Conservation (phyloP, 2,329 filamentous ascomycete genomes). For the Myriosclerotinia curreyana region DNA sequence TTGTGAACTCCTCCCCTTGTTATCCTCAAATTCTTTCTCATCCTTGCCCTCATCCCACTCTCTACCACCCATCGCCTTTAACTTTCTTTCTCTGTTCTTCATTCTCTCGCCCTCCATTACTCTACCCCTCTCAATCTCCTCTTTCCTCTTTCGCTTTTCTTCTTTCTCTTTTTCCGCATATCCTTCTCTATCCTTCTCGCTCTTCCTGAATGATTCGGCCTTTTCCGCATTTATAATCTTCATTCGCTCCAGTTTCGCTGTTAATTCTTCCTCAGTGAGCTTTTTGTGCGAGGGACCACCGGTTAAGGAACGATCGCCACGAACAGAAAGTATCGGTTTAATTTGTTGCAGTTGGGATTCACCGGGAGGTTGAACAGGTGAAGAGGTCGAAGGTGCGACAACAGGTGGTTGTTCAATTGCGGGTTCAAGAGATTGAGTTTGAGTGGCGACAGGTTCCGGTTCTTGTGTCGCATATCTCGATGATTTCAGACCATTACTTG, state of each 20-base stretch:
- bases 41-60: constrained; percentile 40
- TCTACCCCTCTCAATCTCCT: constrained; percentile 35
- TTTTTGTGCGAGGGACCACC: constrained; percentile 55
- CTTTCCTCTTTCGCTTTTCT: constrained; percentile 49
- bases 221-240: constrained; percentile 59
- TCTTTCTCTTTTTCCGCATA: constrained; percentile 62
- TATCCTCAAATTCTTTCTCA: constrained; percentile 37
- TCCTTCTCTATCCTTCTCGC: constrained; percentile 64
- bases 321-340: constrained; percentile 44
- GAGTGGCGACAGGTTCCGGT: background rate
- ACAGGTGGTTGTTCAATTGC: constrained; percentile 1
- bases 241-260: constrained; percentile 58
- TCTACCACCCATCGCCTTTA: constrained; percentile 37
- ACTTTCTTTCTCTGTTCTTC: constrained; percentile 40
- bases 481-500: constrained; percentile 27
- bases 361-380: background rate
- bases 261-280: constrained; percentile 62
- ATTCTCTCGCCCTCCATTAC: constrained; percentile 40
- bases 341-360: constrained; percentile 22
- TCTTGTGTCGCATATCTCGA: constrained; percentile 31
- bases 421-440: background rate
- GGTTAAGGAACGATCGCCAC: constrained; percentile 53
- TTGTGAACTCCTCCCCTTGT: constrained; percentile 32
- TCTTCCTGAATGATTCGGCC: constrained; percentile 58
- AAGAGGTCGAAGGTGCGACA: constrained; percentile 4